These are phyloP conservation scores for Fonsecaea nubica DNA, from an alignment of 2,329 filamentous ascomycete species.

Conservation along the genomic window DNA sequence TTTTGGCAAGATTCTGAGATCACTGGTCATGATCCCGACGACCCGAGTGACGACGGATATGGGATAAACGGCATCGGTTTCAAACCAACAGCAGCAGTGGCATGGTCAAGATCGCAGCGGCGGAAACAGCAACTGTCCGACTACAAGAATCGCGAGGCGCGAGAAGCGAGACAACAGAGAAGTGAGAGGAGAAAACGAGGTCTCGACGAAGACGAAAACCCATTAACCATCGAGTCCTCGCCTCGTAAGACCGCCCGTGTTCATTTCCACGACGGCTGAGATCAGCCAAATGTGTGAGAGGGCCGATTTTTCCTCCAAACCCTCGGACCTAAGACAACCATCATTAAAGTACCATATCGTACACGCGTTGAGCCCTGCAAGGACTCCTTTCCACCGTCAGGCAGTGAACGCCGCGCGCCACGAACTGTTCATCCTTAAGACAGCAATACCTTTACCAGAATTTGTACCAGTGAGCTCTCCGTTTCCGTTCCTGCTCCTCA, in stretches of 20 bases:
- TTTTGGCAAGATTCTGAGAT: conserved; percentile 67
- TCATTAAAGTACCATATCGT: neutral
- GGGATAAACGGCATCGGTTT: conserved; percentile 71
- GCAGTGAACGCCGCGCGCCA: conserved; percentile 30
- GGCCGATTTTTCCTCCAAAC: neutral
- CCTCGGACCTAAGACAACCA: neutral
- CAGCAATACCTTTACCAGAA: conserved; percentile 50
- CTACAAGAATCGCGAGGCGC: conserved; percentile 65
- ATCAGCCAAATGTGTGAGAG: neutral
- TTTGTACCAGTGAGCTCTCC: conserved; percentile 55
- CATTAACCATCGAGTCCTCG: conserved; percentile 31
- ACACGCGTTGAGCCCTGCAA: neutral
- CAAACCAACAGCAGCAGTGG: conserved; percentile 65
- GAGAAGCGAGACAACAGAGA: conserved; percentile 64
- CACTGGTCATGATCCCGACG: conserved; percentile 63
- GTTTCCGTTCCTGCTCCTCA: conserved; percentile 49
- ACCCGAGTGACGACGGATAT: conserved; percentile 67
- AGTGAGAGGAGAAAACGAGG: conserved; percentile 55
- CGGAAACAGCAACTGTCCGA: conserved; percentile 65
- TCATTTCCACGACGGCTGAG: conserved; percentile 34
- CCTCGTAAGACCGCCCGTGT: conserved; percentile 38
- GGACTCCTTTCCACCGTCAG: neutral
- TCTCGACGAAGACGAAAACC: conserved; percentile 28
- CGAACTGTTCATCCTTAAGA: conserved; percentile 31
- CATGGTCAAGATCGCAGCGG: conserved; percentile 62